These are phyloP conservation scores for Beauveria sp. DNA, from an alignment of 2,329 filamentous ascomycete genomes.

Conservation along the genomic window DNA sequence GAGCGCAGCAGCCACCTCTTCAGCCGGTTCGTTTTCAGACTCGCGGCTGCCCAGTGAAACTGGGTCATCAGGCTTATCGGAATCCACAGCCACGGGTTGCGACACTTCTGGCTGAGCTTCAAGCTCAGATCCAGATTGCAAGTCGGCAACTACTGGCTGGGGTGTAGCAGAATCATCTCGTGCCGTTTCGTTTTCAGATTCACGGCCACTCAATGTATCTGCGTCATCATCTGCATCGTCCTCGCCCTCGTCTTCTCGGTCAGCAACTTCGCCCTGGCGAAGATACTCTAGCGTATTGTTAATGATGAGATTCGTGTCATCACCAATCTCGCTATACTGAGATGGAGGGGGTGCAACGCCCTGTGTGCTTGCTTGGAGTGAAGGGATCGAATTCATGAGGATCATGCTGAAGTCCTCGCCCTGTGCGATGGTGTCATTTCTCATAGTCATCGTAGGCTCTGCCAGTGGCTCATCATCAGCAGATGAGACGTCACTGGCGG, in stretches of 20 bases:
- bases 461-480: slow-evolving; percentile 22
- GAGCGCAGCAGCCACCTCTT: background rate
- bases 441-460: slow-evolving; percentile 13
- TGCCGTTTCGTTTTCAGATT: background rate
- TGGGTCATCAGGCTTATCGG: background rate
- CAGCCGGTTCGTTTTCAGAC: background rate
- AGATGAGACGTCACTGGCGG: slow-evolving; percentile 28
- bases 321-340: slow-evolving; percentile 40
- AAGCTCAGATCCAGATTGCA: background rate
- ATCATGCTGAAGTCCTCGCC: slow-evolving; percentile 54
- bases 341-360: slow-evolving; percentile 24
- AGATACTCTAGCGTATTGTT: slow-evolving; percentile 47
- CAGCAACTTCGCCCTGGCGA: slow-evolving; percentile 25
- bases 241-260: slow-evolving; percentile 13
- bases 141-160: background rate
- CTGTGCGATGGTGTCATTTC: slow-evolving; percentile 38
- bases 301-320: slow-evolving; percentile 50
- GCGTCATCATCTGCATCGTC: slow-evolving; percentile 7
- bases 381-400: slow-evolving; percentile 46
- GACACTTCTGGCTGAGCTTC: background rate
- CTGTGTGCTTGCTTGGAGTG: slow-evolving; percentile 36
- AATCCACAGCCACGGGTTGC: background rate
- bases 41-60: background rate
- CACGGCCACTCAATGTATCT: slow-evolving; percentile 10
- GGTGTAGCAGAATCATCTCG: background rate